Evolutionary conservation across 192 early-diverging fungal species (phyloP), one percentile per base, ranked within the genome.

Genomic region (Paraglomus brasilianum): DNA sequence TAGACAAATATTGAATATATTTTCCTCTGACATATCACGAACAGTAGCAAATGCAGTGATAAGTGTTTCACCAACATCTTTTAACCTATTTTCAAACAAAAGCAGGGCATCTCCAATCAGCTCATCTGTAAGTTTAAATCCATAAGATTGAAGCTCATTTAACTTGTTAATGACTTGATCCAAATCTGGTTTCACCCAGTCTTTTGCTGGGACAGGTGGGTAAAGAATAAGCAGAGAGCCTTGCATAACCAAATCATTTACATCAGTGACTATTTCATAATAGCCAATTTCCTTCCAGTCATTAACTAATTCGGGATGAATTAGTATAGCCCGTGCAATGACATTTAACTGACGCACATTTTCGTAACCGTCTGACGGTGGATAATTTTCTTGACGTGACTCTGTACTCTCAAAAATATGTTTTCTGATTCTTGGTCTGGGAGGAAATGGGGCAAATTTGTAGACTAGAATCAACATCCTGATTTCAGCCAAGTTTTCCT

Each of bases 231-330:
- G 41, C 1, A 66, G 13, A 0, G 64, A 46, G 0, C 64, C 48
- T 50, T 51, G 64, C 48, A 66, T 66, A 1, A 66, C 64, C 10
- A 51, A 14, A 17, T 66, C 64, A 13, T 66, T 66, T 5, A 66
- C 64, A 66, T 66, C 64, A 7, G 38, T 30, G 22, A 46, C 48
- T 19, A 66, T 66, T 50, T 39, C 64, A 19, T 63, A 7, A 51
- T 66, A 66, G 0, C 48, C 64, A 4, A 38, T n/a, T 22, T 21
- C 24, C 41, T 50, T 66, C 64, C 64, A 66, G 11, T 39, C 13
- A 38, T 8, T 15, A 0, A 66, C 36, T 1, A 66, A 66, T 9
- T 36, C 46, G 0, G 45, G 45, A 66, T 49, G 30, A 66, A 66
- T 66, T 22, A 66, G 42, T 30, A 66, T 66, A 15, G 64, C 64